Percentiles rank a stretch among this genome's conserved stretches.
Evolutionary conservation across 2,329 filamentous ascomycete species (phyloP).

Genomic region (Fusarium continuum): DNA sequence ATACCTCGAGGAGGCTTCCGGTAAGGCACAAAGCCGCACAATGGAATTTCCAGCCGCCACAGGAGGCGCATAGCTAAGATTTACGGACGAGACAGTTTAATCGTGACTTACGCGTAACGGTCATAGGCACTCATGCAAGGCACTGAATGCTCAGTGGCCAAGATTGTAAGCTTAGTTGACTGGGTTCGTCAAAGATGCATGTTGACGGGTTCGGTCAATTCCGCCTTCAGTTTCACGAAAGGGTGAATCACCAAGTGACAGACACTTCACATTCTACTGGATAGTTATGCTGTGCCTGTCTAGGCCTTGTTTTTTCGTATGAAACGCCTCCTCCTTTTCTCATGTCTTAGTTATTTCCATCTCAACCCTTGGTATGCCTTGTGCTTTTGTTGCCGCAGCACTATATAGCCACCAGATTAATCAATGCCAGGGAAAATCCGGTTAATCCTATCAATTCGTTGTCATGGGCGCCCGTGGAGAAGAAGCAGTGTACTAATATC

Average conservation of each 20-base stretch:
- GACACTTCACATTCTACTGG: background rate
- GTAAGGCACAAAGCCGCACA: background rate
- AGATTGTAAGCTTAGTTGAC: background rate
- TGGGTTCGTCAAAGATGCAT: background rate
- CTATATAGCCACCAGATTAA: background rate
- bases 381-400: background rate
- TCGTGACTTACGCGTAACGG: background rate
- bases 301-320: background rate
- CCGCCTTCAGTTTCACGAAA: background rate
- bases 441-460: background rate
- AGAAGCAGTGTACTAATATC: too few species aligned
- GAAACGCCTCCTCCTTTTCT: background rate
- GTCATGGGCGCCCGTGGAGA: background rate
- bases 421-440: background rate
- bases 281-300: background rate
- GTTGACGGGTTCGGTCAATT: background rate
- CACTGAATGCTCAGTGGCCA: background rate
- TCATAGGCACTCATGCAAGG: background rate
- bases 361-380: background rate
- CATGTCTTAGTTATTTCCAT: background rate
- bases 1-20: background rate
- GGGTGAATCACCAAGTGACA: background rate
- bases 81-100: background rate
- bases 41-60: background rate
- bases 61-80: background rate